phyloP scores from a whole-genome alignment of 306 rosid species.

The Trifolium pratense region DNA sequence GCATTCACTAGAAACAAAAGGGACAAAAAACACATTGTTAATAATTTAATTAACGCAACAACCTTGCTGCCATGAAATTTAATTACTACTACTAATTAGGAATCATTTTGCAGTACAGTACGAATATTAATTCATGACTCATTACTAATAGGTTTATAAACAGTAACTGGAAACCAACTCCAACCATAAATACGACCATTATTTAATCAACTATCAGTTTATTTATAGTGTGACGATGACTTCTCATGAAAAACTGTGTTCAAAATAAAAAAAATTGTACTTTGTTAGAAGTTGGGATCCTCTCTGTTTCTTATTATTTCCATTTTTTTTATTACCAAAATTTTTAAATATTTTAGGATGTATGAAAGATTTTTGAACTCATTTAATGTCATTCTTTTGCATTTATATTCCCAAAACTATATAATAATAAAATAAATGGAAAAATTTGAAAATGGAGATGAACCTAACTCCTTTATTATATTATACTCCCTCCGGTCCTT shows the following conservation, averaged over 20 bases:
- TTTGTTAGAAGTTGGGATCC: no score
- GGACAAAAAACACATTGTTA: neutral
- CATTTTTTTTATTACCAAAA: no score
- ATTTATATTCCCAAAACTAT: no score
- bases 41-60: constrained; percentile 11
- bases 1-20: constrained; percentile 59
- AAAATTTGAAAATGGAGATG: no score
- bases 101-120: neutral
- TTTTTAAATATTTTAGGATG: no score
- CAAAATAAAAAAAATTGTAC: neutral
- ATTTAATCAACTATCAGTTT: neutral
- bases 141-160: neutral
- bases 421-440: no score
- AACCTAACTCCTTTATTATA: no score
- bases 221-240: neutral
- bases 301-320: no score
- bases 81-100: neutral
- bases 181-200: neutral
- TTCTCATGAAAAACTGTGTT: neutral
- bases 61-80: constrained; percentile 5
- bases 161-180: neutral
- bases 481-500: no score
- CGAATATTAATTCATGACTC: neutral
- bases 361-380: no score
- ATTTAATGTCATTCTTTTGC: no score